Conservation (phyloP, 2,329 filamentous ascomycete genomes). For the Arthrobotrys conoides region DNA sequence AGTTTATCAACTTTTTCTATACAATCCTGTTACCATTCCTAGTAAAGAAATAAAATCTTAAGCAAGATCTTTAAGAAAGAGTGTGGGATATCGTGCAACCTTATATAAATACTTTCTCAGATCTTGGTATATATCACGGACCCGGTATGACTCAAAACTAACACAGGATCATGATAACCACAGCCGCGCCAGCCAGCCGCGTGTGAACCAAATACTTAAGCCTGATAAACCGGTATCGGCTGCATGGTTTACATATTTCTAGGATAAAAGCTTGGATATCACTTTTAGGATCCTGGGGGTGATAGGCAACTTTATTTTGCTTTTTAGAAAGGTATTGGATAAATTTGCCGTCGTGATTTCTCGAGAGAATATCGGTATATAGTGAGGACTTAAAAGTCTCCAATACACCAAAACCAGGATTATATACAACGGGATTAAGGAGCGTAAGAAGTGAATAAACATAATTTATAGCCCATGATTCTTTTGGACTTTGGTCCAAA, state of each 20-base stretch:
- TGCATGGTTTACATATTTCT: neutral
- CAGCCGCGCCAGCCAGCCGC: neutral
- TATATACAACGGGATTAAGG: conserved; percentile 2
- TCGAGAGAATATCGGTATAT: neutral
- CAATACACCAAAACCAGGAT: neutral
- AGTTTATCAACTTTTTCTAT: neutral
- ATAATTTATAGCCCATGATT: neutral
- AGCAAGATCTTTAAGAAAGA: too few species aligned
- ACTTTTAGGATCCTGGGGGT: too few species aligned
- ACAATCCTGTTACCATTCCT: neutral
- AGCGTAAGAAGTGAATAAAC: conserved; percentile 9
- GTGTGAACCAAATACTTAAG: neutral
- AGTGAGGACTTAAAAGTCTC: too few species aligned
- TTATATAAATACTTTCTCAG: too few species aligned
- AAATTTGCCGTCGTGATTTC: neutral
- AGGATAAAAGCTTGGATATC: neutral
- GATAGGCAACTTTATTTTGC: neutral
- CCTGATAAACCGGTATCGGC: conserved; percentile 1
- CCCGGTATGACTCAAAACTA: conserved; percentile 1
- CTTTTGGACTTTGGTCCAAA: neutral
- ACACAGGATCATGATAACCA: neutral
- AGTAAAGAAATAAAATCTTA: too few species aligned
- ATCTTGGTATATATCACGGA: neutral
- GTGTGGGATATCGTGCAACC: neutral
- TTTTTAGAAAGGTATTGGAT: neutral